Percentiles rank a stretch among this genome's conserved stretches.
These are phyloP conservation scores for Sordariomycetes sp. DNA, from an alignment of 2,329 filamentous ascomycete species.

Conservation along the genomic window DNA sequence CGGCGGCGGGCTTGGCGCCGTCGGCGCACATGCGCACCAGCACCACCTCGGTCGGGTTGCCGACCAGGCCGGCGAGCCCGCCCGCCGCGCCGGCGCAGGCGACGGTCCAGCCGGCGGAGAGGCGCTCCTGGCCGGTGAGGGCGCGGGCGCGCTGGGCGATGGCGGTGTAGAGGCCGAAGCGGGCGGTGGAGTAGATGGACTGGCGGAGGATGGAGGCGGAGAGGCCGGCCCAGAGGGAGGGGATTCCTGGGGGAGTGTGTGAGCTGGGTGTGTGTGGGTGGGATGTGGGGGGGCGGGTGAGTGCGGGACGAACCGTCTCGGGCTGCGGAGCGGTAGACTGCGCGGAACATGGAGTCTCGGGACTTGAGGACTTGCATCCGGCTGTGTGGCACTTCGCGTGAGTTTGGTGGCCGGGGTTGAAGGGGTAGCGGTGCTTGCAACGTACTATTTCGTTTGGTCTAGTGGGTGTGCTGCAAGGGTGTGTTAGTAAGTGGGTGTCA, in stretches of 20 bases:
- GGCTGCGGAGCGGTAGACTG: constrained; percentile 24
- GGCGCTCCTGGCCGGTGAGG: constrained; percentile 15
- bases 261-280: neutral
- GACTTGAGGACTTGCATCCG: constrained; percentile 33
- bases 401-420: neutral
- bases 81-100: constrained; percentile 27
- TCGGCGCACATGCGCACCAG: constrained; percentile 35
- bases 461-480: constrained; percentile 25
- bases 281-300: neutral
- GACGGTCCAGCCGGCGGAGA: constrained; percentile 22
- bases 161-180: constrained; percentile 21
- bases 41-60: constrained; percentile 32
- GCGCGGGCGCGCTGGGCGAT: constrained; percentile 18
- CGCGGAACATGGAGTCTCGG: constrained; percentile 25
- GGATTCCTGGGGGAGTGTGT: constrained; percentile 16
- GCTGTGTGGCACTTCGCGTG: constrained; percentile 10
- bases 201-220: constrained; percentile 32
- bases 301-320: constrained; percentile 22
- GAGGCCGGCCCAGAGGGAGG: constrained; percentile 29
- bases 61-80: constrained; percentile 29
- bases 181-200: constrained; percentile 30
- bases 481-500: constrained; percentile 1
- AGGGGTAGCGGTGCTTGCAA: neutral
- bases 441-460: constrained; percentile 33
- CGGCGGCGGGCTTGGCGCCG: constrained; percentile 22